Evolutionary conservation across 1,284 basidiomycete genomes (phyloP), one percentile per base, ranked within the genome.

Genomic region (Puccinia triticina): DNA sequence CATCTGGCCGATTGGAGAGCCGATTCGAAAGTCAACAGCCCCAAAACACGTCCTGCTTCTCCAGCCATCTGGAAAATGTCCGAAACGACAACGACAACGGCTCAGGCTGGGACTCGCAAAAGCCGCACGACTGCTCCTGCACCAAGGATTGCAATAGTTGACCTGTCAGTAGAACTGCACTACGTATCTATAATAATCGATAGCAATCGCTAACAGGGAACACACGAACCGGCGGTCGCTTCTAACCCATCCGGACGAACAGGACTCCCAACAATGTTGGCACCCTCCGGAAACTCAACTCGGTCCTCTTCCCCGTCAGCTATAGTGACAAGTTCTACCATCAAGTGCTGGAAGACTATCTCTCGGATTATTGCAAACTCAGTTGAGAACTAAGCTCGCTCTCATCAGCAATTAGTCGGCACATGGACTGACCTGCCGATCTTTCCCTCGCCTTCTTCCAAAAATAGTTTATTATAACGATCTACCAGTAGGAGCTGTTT

Each of bases 391-490:
- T 23, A 32, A 2, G 4, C 61, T 43, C 59, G 5, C 37, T 43
- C 14, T 26, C 14, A 5, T 53, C 43, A 23, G 53, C 72, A 29
- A 21, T 7, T 29, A 16, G 16, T 16, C 34, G 57, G 23, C 34
- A 16, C 48, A 11, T 50, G 18, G 16, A 18, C 48, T 50, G 48
- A 50, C 48, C 18, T 50, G n/a, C n/a, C n/a, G 48, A 50, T 55
- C 21, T 40, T 40, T 18, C 37, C 32, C 53, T 29, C 12, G 48
- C 16, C 23, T 67, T 43, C 11, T 16, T 40, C 18, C 32, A 29
- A 34, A 69, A 69, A 32, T 21, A 81, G 79, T 81, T 64, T 81
- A 61, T 66, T 81, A 72, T 29, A 81, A 81, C 71, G 79, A 81
- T 74, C 46, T 81, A n/a, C 79, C 79, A 1, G 79, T 81, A 3